Evolutionary conservation across 1,284 basidiomycete genomes (phyloP).

Genomic region (Moniliophthora roreri): DNA sequence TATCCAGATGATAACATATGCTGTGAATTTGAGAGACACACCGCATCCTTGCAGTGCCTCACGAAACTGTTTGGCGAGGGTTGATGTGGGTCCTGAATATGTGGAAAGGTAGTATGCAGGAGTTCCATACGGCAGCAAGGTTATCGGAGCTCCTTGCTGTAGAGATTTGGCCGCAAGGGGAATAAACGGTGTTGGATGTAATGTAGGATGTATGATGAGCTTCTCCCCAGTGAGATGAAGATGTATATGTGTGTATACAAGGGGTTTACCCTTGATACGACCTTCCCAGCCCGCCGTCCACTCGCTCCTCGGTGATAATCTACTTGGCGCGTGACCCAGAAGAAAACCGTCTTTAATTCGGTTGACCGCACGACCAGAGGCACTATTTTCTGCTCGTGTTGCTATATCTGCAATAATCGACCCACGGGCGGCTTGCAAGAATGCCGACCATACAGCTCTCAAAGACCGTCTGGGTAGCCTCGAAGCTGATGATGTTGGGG

Average conservation of each 20-base stretch:
- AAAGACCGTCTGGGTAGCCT: neutral
- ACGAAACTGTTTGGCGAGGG: slow-evolving; percentile 61
- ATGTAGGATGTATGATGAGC: slow-evolving; percentile 59
- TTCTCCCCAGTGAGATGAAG: slow-evolving; percentile 43
- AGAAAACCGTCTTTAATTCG: slow-evolving; percentile 62
- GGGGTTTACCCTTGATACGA: slow-evolving; percentile 43
- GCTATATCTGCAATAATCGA: slow-evolving; percentile 59
- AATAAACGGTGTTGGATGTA: slow-evolving; percentile 53
- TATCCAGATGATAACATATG: slow-evolving; percentile 72
- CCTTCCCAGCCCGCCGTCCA: slow-evolving; percentile 68
- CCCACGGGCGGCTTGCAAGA: slow-evolving; percentile 43
- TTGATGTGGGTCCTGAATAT: slow-evolving; percentile 63
- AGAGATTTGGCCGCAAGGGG: slow-evolving; percentile 39
- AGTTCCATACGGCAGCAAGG: slow-evolving; percentile 63
- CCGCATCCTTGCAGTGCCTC: slow-evolving; percentile 61
- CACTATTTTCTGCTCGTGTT: slow-evolving; percentile 29
- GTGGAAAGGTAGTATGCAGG: slow-evolving; percentile 70
- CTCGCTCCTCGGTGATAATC: slow-evolving; percentile 33
- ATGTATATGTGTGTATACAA: slow-evolving; percentile 60
- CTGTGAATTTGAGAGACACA: slow-evolving; percentile 32
- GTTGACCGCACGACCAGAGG: slow-evolving; percentile 31
- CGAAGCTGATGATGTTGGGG: neutral
- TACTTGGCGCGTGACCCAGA: slow-evolving; percentile 40
- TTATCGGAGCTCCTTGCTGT: slow-evolving; percentile 55
- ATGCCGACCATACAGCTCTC: slow-evolving; percentile 24